Conservation (phyloP, 345 rosid genomes). For the Eucalyptus globulus region DNA sequence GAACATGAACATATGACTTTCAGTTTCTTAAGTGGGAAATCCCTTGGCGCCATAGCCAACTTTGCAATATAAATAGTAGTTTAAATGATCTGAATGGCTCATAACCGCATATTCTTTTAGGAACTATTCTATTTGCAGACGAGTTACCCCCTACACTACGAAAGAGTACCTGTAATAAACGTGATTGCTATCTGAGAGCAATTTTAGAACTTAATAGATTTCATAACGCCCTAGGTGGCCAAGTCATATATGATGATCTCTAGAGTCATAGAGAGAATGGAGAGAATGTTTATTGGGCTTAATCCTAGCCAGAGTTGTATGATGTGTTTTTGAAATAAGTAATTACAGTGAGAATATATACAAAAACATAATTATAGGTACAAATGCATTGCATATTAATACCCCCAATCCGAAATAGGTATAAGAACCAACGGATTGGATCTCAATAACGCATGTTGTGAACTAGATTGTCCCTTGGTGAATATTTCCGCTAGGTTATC, state of each 20-base stretch:
- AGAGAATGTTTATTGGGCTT: not conserved
- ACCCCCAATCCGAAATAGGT: not conserved
- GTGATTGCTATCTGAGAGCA: not conserved
- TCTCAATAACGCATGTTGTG: not conserved
- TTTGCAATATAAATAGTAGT: not conserved
- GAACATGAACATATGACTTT: not conserved
- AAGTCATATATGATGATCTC: not conserved
- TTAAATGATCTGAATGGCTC: not conserved
- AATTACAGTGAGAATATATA: not conserved
- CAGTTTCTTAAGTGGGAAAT: not conserved
- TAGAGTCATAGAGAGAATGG: not conserved
- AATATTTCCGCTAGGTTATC: not conserved
- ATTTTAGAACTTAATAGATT: not conserved
- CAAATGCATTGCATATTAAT: not conserved
- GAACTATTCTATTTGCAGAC: not conserved
- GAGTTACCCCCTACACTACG: not conserved
- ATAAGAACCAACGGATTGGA: not conserved
- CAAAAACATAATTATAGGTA: not conserved
- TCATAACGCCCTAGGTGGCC: not conserved
- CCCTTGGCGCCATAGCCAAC: not conserved
- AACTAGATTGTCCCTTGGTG: not conserved
- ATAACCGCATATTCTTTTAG: not conserved
- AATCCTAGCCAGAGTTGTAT: not conserved
- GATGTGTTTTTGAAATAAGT: not conserved
- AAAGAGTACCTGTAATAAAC: not conserved